phyloP scores from a whole-genome alignment of 495 filamentous ascomycete genomes.

The Neurospora sp. region DNA sequence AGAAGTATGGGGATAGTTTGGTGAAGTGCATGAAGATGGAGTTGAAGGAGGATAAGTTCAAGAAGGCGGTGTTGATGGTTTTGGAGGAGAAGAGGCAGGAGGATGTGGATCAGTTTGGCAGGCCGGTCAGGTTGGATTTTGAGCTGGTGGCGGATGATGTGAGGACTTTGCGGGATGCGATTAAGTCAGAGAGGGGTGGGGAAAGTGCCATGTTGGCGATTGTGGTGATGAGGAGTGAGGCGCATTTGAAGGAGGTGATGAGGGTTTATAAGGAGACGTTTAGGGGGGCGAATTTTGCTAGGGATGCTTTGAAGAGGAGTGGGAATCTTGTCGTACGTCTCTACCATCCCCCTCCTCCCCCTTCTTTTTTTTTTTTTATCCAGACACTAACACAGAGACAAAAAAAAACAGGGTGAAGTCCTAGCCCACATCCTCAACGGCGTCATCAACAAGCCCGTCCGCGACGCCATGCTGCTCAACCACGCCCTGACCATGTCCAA shows the following conservation, averaged over 20 bases:
- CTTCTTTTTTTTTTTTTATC: neutral
- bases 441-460: conserved; percentile 87
- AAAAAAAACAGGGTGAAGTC: conserved; percentile 63
- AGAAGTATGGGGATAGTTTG: conserved; percentile 78
- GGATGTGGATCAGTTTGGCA: conserved; percentile 47
- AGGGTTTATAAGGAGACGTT: conserved; percentile 59
- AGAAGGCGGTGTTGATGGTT: conserved; percentile 74
- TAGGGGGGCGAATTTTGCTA: conserved; percentile 62
- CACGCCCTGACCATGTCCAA: conserved; percentile 64
- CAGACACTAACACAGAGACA: neutral
- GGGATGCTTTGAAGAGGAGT: conserved; percentile 78
- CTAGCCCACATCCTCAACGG: conserved; percentile 95
- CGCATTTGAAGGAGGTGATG: conserved; percentile 72
- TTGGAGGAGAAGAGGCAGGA: conserved; percentile 76
- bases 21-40: conserved; percentile 82
- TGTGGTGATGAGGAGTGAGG: conserved; percentile 67
- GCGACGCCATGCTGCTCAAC: conserved; percentile 87
- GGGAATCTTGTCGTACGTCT: conserved; percentile 78
- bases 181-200: conserved; percentile 67
- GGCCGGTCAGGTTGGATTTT: conserved; percentile 26
- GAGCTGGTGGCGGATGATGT: conserved; percentile 62
- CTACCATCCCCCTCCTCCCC: conserved; percentile 1
- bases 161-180: conserved; percentile 54
- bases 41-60: conserved; percentile 90
- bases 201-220: conserved; percentile 87